These are phyloP conservation scores for Coemansia sp. DNA, from an alignment of 192 early-diverging fungal genomes.

Conservation along the genomic window DNA sequence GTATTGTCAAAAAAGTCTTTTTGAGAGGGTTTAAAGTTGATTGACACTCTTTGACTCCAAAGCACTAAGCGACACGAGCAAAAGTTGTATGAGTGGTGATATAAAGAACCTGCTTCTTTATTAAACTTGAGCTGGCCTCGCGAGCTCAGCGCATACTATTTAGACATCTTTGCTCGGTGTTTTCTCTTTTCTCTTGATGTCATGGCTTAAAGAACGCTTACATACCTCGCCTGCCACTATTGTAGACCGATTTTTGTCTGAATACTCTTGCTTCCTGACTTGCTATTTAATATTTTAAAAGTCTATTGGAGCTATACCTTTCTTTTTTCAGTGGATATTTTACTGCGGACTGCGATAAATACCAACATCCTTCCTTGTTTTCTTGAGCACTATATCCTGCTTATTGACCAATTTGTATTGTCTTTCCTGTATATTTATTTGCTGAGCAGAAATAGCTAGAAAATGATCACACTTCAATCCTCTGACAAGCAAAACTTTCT, in stretches of 20 bases:
- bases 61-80: not conserved
- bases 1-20: not conserved
- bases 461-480: constrained; percentile 58
- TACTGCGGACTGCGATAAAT: constrained; percentile 1
- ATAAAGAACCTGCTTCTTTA: not conserved
- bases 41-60: not conserved
- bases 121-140: not conserved
- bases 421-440: not conserved
- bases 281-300: not conserved
- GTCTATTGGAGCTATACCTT: not conserved
- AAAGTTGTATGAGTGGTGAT: not conserved
- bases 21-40: not conserved
- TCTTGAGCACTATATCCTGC: not conserved
- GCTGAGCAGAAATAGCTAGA: not conserved
- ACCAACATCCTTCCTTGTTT: constrained; percentile 1
- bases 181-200: not conserved
- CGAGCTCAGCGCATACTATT: not conserved
- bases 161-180: not conserved
- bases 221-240: not conserved
- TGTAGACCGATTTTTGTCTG: not conserved
- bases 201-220: not conserved
- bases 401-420: not conserved
- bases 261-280: not conserved
- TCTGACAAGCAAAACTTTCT: constrained; percentile 64
- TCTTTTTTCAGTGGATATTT: not conserved